Base-by-base conservation (phyloP, 306 rosid species). In the Oemleria cerasiformis region DNA sequence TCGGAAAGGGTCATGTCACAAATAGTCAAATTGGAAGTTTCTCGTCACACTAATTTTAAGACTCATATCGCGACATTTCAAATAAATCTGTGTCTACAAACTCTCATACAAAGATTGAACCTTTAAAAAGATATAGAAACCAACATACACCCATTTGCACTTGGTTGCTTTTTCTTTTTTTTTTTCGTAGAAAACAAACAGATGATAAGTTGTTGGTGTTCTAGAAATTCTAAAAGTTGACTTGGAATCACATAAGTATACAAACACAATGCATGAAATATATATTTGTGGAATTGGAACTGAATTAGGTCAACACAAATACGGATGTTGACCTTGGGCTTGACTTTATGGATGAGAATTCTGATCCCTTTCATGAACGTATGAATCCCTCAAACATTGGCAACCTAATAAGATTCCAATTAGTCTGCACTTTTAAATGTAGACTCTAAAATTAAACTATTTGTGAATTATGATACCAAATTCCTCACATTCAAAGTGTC, bases 251-350 rank as follows among this genome's bases (percentile, higher is more conserved):
- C 23, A 36, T 11, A 47, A 49, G 60, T 48, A 67, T 67, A 48
- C 72, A 30, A 34, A n/a, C 50, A 34, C 73, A 69, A 54, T 53
- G 63, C 51, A 41, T 53, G 63, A 51, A 38, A 53, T 19, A 55
- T 50, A 17, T 50, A 7, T 8, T 10, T 19, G 39, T 68, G 61
- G 73, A 36, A 51, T 57, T 19, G 61, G 73, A 53, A 53, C 63
- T 40, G 63, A 40, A 36, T 69, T 54, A 54, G 72, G 73, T 68
- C 53, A 69, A 40, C 21, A 54, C 1, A 69, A 15, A 69, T 20
- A 13, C 12, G 57, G 65, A 53, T 53, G 55, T 44, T 64, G 57
- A 64, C 71, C 55, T 11, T 51, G 51, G 48, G 44, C 58, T 21
- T 50, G 61, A 67, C 48, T 67, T 8, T 5, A 38, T 23, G 39